Evolutionary conservation across 1,139 yeast genomes (phyloP).

Genomic region (Kluyveromyces marxianus): DNA sequence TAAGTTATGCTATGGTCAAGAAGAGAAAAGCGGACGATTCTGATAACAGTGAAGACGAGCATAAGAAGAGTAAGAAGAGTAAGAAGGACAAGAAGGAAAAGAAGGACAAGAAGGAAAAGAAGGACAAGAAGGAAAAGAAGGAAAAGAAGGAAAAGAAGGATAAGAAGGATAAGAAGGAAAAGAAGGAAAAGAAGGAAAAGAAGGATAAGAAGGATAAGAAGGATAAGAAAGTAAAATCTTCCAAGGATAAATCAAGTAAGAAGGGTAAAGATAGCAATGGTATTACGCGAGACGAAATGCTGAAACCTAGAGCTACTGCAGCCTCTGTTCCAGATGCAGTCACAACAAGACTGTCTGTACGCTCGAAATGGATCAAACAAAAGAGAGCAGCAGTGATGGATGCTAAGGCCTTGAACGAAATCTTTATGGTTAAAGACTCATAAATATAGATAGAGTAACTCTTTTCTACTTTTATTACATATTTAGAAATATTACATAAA

Average conservation of each 20-base stretch:
- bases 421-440: conserved; percentile 69
- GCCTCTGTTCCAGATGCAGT: conserved; percentile 33
- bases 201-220: conserved; percentile 19
- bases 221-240: conserved; percentile 28
- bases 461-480: not conserved
- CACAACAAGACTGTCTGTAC: conserved; percentile 63
- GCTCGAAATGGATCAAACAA: conserved; percentile 82
- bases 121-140: conserved; percentile 23
- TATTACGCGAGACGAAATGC: conserved; percentile 32
- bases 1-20: conserved; percentile 21
- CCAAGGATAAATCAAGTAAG: not conserved
- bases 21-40: conserved; percentile 19
- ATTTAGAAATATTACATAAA: not conserved
- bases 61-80: not conserved
- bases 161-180: conserved; percentile 26
- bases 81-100: conserved; percentile 28
- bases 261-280: conserved; percentile 10
- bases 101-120: conserved; percentile 29
- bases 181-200: conserved; percentile 22
- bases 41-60: conserved; percentile 20
- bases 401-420: conserved; percentile 79
- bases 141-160: conserved; percentile 29
- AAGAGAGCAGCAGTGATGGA: conserved; percentile 90
- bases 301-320: conserved; percentile 32
- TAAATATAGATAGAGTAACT: not conserved